A percentile compares a stretch with the other conserved stretches of the same genome.
Conservation (phyloP, 179 eudicot genomes). For the Dionaea muscipula region DNA sequence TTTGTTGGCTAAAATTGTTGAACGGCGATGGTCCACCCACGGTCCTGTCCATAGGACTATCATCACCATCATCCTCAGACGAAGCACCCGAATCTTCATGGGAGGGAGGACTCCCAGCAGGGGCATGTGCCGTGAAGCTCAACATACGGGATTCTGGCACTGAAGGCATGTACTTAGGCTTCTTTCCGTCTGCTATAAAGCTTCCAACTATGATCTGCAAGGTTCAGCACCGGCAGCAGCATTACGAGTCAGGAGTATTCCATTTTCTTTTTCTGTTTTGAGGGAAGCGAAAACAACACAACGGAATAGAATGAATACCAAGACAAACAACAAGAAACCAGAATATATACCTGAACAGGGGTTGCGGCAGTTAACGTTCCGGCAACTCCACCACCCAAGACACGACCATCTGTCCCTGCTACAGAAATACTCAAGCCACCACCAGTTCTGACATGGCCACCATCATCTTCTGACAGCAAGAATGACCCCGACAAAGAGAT, state of each 20-base stretch:
- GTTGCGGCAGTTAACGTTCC: slow-evolving; percentile 47
- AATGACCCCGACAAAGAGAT: slow-evolving; percentile 75
- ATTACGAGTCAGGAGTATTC: neutral
- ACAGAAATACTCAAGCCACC: slow-evolving; percentile 48
- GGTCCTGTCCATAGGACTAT: slow-evolving; percentile 25
- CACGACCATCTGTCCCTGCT: slow-evolving; percentile 55
- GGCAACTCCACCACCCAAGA: slow-evolving; percentile 51
- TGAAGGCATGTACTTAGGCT: slow-evolving; percentile 49
- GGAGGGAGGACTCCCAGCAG: slow-evolving; percentile 43
- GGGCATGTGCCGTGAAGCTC: slow-evolving; percentile 40
- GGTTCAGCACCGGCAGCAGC: neutral
- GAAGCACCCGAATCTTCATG: slow-evolving; percentile 58
- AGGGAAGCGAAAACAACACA: neutral
- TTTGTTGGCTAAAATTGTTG: slow-evolving; percentile 37
- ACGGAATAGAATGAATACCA: neutral
- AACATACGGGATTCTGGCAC: slow-evolving; percentile 43
- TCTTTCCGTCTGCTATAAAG: slow-evolving; percentile 71
- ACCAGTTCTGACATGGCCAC: slow-evolving; percentile 28
- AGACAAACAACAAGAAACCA: neutral
- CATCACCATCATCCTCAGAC: slow-evolving; percentile 45
- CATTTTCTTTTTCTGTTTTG: too few relatives aligned
- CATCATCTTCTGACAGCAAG: slow-evolving; percentile 32
- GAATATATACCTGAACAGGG: slow-evolving; percentile 38
- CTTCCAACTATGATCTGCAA: slow-evolving; percentile 75
- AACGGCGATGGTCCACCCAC: slow-evolving; percentile 28